Evolutionary conservation across 1,284 basidiomycete genomes (phyloP).

Genomic region (Fistulinella staudtii): DNA sequence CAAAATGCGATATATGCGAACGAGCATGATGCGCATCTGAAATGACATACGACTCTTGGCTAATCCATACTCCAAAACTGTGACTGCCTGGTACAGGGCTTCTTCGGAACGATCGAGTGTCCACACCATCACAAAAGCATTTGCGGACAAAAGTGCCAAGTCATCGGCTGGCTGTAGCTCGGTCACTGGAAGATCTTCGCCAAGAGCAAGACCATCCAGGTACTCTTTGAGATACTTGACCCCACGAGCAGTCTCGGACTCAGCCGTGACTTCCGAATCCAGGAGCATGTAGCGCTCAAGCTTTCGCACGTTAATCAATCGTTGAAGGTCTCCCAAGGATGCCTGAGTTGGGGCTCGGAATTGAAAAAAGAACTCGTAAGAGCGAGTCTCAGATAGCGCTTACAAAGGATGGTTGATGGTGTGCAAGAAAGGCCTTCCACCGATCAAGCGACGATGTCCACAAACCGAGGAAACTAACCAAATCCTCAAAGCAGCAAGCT

Average conservation of each 20-base stretch:
- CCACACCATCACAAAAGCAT: conserved; percentile 66
- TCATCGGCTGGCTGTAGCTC: conserved; percentile 90
- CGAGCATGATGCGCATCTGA: conserved; percentile 67
- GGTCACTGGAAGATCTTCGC: conserved; percentile 60
- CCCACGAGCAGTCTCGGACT: conserved; percentile 52
- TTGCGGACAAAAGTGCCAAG: conserved; percentile 69
- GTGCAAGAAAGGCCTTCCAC: conserved; percentile 58
- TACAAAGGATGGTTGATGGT: conserved; percentile 47
- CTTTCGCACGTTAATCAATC: conserved; percentile 70
- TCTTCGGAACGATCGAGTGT: conserved; percentile 47
- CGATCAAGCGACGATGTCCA: conserved; percentile 42
- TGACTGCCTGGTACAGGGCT: conserved; percentile 60
- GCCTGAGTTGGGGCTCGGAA: conserved; percentile 35
- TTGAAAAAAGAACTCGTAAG: conserved; percentile 14
- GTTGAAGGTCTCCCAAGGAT: conserved; percentile 47
- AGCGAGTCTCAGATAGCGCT: conserved; percentile 24
- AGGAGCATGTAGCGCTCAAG: conserved; percentile 58
- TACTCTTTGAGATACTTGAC: conserved; percentile 57
- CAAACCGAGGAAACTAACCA: conserved; percentile 60
- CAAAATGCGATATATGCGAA: conserved; percentile 75
- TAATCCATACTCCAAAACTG: conserved; percentile 68
- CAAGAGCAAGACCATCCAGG: conserved; percentile 60
- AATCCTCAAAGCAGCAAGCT: conserved; percentile 81
- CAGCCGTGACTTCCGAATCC: conserved; percentile 45
- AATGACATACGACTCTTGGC: conserved; percentile 75